Evolutionary conservation across 345 rosid species (phyloP).

Genomic region (Ailanthus altissimus): DNA sequence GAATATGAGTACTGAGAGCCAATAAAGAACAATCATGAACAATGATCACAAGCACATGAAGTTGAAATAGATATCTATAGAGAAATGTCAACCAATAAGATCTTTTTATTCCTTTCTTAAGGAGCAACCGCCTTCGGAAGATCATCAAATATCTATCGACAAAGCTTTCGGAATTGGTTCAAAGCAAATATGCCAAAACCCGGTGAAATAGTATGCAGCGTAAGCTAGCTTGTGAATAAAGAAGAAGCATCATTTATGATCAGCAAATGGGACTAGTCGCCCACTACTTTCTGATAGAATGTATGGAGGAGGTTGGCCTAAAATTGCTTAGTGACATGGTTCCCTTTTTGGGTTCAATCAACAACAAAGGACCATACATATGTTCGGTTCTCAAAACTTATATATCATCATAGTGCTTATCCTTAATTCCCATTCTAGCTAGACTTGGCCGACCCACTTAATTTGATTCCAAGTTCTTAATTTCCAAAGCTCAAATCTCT

Average conservation of each 20-base stretch:
- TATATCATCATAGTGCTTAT: neutral
- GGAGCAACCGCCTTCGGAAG: too few relatives aligned
- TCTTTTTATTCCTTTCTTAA: neutral
- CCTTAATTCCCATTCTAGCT: neutral
- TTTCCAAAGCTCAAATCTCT: neutral
- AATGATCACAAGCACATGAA: neutral
- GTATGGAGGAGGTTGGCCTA: slow-evolving; percentile 4
- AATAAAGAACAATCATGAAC: neutral
- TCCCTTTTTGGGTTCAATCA: neutral
- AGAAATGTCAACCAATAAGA: neutral
- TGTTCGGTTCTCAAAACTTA: slow-evolving; percentile 13
- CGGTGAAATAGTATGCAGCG: neutral
- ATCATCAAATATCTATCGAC: too few relatives aligned
- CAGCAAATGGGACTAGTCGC: neutral
- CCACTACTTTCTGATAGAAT: slow-evolving; percentile 12
- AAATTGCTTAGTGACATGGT: neutral
- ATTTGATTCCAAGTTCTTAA: slow-evolving; percentile 8
- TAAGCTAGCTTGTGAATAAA: neutral
- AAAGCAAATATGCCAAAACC: neutral
- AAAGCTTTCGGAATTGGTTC: too few relatives aligned
- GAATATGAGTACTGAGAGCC: neutral
- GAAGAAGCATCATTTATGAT: neutral
- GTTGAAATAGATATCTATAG: neutral
- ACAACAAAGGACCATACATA: neutral
- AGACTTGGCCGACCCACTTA: slow-evolving; percentile 19